Evolutionary conservation across 2,329 filamentous ascomycete genomes (phyloP).

Genomic region (Stemphylium vesicarium): DNA sequence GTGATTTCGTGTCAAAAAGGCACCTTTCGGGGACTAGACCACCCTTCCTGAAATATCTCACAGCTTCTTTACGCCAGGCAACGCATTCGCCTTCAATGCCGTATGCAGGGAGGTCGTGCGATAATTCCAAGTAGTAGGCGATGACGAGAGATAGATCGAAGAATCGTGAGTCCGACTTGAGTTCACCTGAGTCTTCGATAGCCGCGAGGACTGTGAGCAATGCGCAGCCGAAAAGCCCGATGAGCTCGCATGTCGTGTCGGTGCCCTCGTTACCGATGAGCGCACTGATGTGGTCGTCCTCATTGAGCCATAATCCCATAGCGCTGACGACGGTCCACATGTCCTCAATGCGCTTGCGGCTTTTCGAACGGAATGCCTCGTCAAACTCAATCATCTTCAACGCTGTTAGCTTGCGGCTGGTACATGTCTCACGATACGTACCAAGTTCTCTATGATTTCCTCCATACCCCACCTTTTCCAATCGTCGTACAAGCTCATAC

Average conservation of each 20-base stretch:
- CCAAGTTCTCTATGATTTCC: conserved; percentile 21
- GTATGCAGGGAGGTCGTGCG: conserved; percentile 17
- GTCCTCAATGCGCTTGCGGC: conserved; percentile 10
- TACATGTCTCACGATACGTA: conserved; percentile 1
- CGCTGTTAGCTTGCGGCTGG: background rate
- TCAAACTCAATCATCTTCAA: conserved; percentile 24
- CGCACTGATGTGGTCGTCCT: background rate
- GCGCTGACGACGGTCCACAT: conserved; percentile 27
- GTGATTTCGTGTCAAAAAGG: conserved; percentile 9
- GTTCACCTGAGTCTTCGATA: conserved; percentile 21
- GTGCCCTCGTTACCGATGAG: conserved; percentile 20
- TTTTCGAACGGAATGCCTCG: conserved; percentile 11
- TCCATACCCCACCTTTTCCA: conserved; percentile 19
- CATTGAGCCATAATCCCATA: conserved; percentile 20
- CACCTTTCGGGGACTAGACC: conserved; percentile 20
- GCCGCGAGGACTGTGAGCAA: conserved; percentile 20
- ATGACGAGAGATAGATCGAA: conserved; percentile 28
- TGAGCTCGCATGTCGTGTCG: conserved; percentile 5
- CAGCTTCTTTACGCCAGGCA: conserved; percentile 19
- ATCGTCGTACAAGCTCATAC: conserved; percentile 23
- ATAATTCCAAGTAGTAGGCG: conserved; percentile 17
- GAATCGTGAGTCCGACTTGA: conserved; percentile 25
- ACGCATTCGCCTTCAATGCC: conserved; percentile 24
- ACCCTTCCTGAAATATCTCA: conserved; percentile 22
- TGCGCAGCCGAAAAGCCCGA: conserved; percentile 23